Percentiles rank a stretch among this genome's conserved stretches.
Conservation (phyloP, 2,329 filamentous ascomycete genomes). For the Calonectria leucothoes region DNA sequence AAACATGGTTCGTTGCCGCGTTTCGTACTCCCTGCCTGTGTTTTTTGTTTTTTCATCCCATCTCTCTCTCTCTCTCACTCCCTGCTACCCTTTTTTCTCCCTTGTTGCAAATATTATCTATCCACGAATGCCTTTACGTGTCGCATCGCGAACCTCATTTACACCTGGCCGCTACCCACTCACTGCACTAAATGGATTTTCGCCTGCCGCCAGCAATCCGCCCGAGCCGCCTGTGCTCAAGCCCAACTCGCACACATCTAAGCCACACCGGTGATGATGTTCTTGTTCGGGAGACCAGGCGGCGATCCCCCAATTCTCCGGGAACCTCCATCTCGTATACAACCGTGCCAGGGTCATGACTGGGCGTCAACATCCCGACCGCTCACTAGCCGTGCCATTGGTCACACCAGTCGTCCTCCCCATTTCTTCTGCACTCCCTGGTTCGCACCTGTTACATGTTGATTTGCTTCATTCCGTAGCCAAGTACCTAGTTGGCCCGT, state of each 20-base stretch:
- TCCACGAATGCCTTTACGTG: not conserved
- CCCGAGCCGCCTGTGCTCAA: not conserved
- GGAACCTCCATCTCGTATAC: not conserved
- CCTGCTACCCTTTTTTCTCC: not conserved
- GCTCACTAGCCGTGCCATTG: not conserved
- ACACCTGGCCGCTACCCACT: not conserved
- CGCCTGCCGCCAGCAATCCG: not conserved
- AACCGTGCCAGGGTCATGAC: not conserved
- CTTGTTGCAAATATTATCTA: not conserved
- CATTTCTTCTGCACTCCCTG: slow-evolving; percentile 20
- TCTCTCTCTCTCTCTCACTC: too few relatives aligned
- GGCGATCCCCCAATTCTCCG: not conserved
- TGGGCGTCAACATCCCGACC: not conserved
- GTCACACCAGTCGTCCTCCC: slow-evolving; percentile 2
- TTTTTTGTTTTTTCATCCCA: not conserved
- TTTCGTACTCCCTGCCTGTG: not conserved
- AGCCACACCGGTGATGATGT: slow-evolving; percentile 1
- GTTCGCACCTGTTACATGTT: slow-evolving; percentile 19
- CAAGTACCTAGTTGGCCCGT: slow-evolving; percentile 16
- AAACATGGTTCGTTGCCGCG: not conserved
- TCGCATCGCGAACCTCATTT: slow-evolving; percentile 9
- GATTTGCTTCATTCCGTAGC: slow-evolving; percentile 3
- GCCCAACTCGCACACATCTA: not conserved
- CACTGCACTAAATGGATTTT: not conserved
- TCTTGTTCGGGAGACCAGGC: slow-evolving; percentile 11